Percentiles rank a stretch among this genome's conserved stretches.
phyloP scores from a whole-genome alignment of 148 eudicot genomes.

The Rheum nobile region DNA sequence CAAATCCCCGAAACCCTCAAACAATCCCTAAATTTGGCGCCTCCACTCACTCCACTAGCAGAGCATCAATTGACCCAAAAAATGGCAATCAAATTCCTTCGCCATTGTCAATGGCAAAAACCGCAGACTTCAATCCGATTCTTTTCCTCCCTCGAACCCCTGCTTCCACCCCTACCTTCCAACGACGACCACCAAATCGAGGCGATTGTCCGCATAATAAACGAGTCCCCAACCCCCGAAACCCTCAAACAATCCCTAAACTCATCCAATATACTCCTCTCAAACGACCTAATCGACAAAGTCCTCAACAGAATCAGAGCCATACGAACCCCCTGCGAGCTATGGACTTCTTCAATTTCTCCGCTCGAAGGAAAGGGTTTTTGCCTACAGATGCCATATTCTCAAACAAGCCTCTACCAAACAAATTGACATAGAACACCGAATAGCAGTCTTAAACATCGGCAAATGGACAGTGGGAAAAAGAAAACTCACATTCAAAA shows the following conservation, averaged over 20 bases:
- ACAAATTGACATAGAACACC: too few relatives aligned
- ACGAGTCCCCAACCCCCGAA: slow-evolving; percentile 22
- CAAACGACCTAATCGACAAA: slow-evolving; percentile 51
- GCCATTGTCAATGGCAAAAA: neutral
- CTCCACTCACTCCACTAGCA: neutral
- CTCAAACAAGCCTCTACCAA: too few relatives aligned
- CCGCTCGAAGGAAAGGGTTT: slow-evolving; percentile 35
- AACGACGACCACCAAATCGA: slow-evolving; percentile 26
- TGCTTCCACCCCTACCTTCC: slow-evolving; percentile 6
- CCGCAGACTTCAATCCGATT: neutral
- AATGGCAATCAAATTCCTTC: slow-evolving; percentile 2
- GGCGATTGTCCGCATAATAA: slow-evolving; percentile 35
- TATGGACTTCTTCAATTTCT: slow-evolving; percentile 39
- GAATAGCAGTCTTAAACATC: too few relatives aligned
- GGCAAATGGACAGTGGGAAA: too few relatives aligned
- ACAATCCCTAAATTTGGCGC: too few relatives aligned
- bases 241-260: slow-evolving; percentile 32
- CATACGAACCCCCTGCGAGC: slow-evolving; percentile 60
- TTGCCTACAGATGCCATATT: too few relatives aligned
- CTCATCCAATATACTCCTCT: slow-evolving; percentile 24
- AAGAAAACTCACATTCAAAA: too few relatives aligned
- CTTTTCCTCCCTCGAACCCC: neutral
- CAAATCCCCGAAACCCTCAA: too few relatives aligned
- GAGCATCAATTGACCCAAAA: neutral
- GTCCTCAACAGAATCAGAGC: slow-evolving; percentile 68